A percentile compares a stretch with the other conserved stretches of the same genome.
Evolutionary conservation across 345 rosid genomes (phyloP).

Genomic region (Syzygium aqueum): DNA sequence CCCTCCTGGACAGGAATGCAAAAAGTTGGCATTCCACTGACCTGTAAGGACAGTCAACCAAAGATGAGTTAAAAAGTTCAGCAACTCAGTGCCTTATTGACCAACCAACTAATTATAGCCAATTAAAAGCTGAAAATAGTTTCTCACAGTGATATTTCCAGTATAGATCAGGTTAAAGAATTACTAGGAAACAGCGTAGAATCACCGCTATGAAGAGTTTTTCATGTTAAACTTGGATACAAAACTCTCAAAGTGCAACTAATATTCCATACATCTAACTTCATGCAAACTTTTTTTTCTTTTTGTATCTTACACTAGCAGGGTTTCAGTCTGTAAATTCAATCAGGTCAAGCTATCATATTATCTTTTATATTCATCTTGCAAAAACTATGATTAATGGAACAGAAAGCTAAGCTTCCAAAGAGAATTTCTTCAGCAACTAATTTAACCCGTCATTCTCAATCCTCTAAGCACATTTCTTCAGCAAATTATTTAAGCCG

Average conservation of each 20-base stretch:
- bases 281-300: not conserved
- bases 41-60: constrained; percentile 30
- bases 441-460: not conserved
- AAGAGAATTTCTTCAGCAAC: not conserved
- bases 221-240: not conserved
- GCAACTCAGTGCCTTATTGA: not conserved
- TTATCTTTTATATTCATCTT: not conserved
- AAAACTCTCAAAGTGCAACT: not conserved
- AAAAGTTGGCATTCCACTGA: constrained; percentile 98
- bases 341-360: not conserved
- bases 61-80: not conserved
- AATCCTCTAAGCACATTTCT: not conserved
- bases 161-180: not conserved
- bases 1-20: constrained; percentile 84
- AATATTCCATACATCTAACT: not conserved
- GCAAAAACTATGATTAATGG: not conserved
- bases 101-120: not conserved
- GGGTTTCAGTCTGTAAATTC: not conserved
- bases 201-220: not conserved
- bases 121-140: not conserved
- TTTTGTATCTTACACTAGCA: not conserved
- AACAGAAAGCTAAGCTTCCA: not conserved
- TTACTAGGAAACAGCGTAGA: not conserved
- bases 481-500: too few species aligned
- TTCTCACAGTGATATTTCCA: not conserved